Percentiles rank a stretch among this genome's conserved stretches.
Conservation (phyloP, 176 grass and related monocot species). For the Lolium perenne region DNA sequence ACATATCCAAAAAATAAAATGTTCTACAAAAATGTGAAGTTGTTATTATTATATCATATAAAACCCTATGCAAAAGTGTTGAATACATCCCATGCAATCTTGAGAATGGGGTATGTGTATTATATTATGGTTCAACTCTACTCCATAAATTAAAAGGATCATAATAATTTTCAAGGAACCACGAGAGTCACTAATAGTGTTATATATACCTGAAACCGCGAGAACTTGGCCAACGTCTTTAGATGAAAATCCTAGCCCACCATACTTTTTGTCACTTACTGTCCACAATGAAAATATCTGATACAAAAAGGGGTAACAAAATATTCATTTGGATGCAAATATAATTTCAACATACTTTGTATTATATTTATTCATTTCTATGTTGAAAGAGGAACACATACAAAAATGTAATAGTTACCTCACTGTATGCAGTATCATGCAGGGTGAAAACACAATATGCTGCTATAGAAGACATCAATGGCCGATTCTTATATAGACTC, state of each 20-base stretch:
- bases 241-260: slow-evolving; percentile 68
- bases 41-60: no score
- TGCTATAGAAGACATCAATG: slow-evolving; percentile 80
- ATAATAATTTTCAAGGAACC: neutral
- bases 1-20: no score
- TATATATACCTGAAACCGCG: slow-evolving; percentile 57
- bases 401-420: slow-evolving; percentile 47
- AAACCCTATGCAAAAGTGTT: no score
- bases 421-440: slow-evolving; percentile 73
- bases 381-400: neutral
- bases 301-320: neutral
- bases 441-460: slow-evolving; percentile 75
- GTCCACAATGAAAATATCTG: slow-evolving; percentile 83
- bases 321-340: neutral
- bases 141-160: neutral
- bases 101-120: neutral
- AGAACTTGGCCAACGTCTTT: slow-evolving; percentile 68
- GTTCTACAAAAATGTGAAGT: no score
- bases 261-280: slow-evolving; percentile 61
- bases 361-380: neutral
- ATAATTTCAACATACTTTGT: neutral
- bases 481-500: slow-evolving; percentile 74
- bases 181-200: neutral
- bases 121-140: neutral
- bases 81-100: no score